Evolutionary conservation across 805 yeast genomes (phyloP), one percentile per base, ranked within the genome.

Genomic region (Candida qinlingensis): DNA sequence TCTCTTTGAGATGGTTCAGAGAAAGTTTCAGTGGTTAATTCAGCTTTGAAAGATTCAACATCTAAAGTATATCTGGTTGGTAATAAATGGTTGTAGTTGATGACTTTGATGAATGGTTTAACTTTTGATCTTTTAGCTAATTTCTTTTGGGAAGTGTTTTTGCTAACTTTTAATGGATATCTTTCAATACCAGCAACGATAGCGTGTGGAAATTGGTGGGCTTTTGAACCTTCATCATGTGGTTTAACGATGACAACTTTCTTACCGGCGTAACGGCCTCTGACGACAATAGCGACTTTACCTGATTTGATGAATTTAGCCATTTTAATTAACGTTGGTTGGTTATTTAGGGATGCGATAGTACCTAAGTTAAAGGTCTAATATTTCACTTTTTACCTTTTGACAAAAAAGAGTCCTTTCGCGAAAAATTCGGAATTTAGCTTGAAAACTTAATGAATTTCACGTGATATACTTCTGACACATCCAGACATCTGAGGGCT

Each of bases 211-310:
- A 90, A 94, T 70, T 95, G 94, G 83, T 92, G 97, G 60, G 94
- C 73, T 81, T 94, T 94, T 80, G 98, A 81, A 73, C 99, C 99
- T 71, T 94, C 97, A 72, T 94, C 98, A 74, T 87, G 95, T 66
- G 97, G 94, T 79, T 88, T 90, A 73, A 94, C 91, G 72, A 94
- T 90, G 74, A 94, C 99, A 64, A 94, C 99, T 87, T 94, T 94
- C 87, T 91, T 92, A 83, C 99, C 99, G 75, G 99, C 99, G 88
- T 83, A 92, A 82, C 99, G 94, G 72, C 99, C 99, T 77, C 98
- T 92, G 77, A 91, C 96, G 75, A 94, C 91, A 80, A 94, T 91
- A 81, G 98, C 65, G 19, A 19, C 19, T 19, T 19, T 19, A 19
- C 19, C 19, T 19, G 19, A 19, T 19, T 19, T 31, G 34, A 31